Base-by-base conservation (phyloP, 345 rosid species). In the Gossypium ekmanianum region DNA sequence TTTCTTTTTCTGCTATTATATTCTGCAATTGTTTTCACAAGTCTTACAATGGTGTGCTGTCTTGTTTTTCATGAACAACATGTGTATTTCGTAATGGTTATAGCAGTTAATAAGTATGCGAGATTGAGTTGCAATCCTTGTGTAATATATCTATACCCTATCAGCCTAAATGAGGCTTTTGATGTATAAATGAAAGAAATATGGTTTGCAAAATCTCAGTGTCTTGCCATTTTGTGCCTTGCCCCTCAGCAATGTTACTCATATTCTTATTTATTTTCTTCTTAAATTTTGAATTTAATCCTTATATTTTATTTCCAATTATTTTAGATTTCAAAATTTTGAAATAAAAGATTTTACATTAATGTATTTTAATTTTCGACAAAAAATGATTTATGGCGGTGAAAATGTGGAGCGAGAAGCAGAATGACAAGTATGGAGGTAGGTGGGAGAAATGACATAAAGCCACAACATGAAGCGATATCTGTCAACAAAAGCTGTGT, bases 1-100 rank as follows among this genome's bases (percentile, higher is more conserved):
- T 18, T 39, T 39, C 24, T 56, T 56, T 71, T 71, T 71, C 34
- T 58, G n/a, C 22, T 51, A 14, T 27, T 29, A 0, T 73, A 44
- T 57, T 54, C 65, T 72, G 75, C 75, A 43, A 72, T 57, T 72
- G 54, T 72, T 39, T 55, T 22, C 45, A 20, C 66, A 44, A 8
- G 63, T 57, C 56, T 50, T 52, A 34, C 54, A 51, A 44, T 73
- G 75, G 39, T 72, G 22, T 72, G 48, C 4, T 41, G 45, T 58
- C 16, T 59, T 73, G 66, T 51, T 26, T 71, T 34, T 7, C 11
- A 18, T 68, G 18, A 67, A 67, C 34, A 45, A 67, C 22, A 45
- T 67, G 55, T 67, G 55, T 67, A 45, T 67, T 34, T 34, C 7
- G 7, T 34, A 34, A 34, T 67, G 71, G 55, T 67, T 45, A 45